Conservation (phyloP, 192 early-diverging fungal species). For the Lobosporangium transversale region DNA sequence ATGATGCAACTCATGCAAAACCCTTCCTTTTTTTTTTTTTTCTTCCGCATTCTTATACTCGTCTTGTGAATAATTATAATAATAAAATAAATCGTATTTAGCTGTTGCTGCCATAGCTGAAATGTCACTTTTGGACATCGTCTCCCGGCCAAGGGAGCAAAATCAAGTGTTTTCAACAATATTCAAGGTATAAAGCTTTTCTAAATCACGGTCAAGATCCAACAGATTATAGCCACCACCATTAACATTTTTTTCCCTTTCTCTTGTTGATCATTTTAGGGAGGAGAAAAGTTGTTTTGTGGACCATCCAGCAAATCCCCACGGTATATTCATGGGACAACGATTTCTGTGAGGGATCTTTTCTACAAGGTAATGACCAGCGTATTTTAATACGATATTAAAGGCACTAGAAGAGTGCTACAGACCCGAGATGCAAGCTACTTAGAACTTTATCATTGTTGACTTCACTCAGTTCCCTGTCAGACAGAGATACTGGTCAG, state of each 20-base stretch:
- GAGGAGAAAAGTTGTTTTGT: slow-evolving; percentile 57
- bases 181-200: slow-evolving; percentile 22
- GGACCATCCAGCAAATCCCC: slow-evolving; percentile 50
- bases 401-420: no score
- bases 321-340: slow-evolving; percentile 63
- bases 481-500: slow-evolving; percentile 58
- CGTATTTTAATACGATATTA: no score
- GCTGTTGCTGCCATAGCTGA: slow-evolving; percentile 30
- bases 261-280: slow-evolving; percentile 38
- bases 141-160: slow-evolving; percentile 24
- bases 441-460: neutral
- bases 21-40: neutral
- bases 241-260: neutral
- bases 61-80: no score
- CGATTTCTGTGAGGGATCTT: slow-evolving; percentile 67
- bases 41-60: no score
- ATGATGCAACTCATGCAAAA: neutral
- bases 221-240: neutral
- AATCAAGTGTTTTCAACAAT: slow-evolving; percentile 14
- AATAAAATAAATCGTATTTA: no score
- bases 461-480: slow-evolving; percentile 62
- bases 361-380: slow-evolving; percentile 73
- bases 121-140: slow-evolving; percentile 42
- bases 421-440: no score
- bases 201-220: no score